Evolutionary conservation across 352 stramenopile species (phyloP), one percentile per base, ranked within the genome.

Genomic region (Pythium volutum): DNA sequence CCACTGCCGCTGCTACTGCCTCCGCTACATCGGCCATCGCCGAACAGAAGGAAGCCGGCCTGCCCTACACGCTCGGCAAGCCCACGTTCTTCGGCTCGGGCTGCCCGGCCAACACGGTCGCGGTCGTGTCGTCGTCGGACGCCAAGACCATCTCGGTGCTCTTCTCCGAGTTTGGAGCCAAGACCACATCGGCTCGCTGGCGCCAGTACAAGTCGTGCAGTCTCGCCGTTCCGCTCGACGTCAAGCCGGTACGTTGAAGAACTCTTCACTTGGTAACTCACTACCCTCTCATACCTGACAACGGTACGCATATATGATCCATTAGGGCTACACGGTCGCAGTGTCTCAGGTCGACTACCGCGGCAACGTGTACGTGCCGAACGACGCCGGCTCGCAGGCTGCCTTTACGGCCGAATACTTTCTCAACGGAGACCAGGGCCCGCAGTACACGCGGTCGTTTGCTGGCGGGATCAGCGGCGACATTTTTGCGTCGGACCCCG

Each of bases 401-500:
- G 62, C 76, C 49, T 82, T 79, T 48, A 62, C 79, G 45, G 71
- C 71, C 25, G 72, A 83, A 55, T 83, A 83, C 54, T 83, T 77
- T 64, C 77, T 83, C 27, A 72, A 72, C 20, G 74, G 71, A 16
- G 62, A 76, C 22, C 64, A 69, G 18, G 74, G 74, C 4, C 74
- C 74, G 14, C 39, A 58, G 2, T 62, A 60, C 14, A 55, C 48
- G 36, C 55, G 79, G 42, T 73, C 64, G 26, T 83, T 75, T 45
- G 18, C 26, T 1, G 41, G 61, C 3, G 64, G 69, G 4, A 74
- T 84, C 43, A 74, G 64, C 49, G 69, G 80, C 52, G 67, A 77
- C 43, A 64, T 81, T 25, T 52, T 52, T 7, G 45, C 45, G 4
- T 52, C 45, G 1, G 45, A 52, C 15, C 66, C 64, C 2, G 70